Percentiles rank a stretch among this genome's conserved stretches.
Conservation (phyloP, 2,329 filamentous ascomycete species). For the Colletotrichum costaricense region DNA sequence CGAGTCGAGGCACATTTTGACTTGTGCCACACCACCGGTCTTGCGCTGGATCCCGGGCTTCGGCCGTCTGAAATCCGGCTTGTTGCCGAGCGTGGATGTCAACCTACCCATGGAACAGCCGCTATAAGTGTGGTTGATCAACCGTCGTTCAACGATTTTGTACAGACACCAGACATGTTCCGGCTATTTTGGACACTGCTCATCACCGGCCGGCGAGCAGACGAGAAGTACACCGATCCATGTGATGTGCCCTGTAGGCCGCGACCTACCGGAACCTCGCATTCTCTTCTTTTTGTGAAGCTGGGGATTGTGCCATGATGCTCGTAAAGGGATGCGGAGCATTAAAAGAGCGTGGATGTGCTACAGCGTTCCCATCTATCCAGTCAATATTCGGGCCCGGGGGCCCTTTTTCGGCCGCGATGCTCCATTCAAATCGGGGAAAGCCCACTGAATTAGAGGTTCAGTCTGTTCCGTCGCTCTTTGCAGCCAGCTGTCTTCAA, state of each 20-base stretch:
- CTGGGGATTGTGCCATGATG: constrained; percentile 20
- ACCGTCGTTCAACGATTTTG: not conserved
- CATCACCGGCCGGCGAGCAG: not conserved
- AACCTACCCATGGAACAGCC: not conserved
- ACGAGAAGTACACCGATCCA: not conserved
- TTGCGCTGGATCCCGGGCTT: not conserved
- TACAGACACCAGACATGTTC: not conserved
- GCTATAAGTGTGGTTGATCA: not conserved
- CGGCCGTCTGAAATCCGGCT: constrained; percentile 5
- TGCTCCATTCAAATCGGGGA: not conserved
- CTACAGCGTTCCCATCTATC: not conserved
- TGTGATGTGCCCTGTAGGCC: constrained; percentile 1
- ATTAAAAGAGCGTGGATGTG: not conserved
- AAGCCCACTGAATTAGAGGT: not conserved
- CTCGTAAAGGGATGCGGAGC: constrained; percentile 7
- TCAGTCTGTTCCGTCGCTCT: not conserved
- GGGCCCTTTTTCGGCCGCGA: not conserved
- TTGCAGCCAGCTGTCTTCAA: not conserved
- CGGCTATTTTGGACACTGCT: not conserved
- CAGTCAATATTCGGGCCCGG: not conserved
- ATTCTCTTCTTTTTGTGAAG: not conserved
- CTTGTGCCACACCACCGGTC: not conserved
- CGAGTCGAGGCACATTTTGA: not conserved
- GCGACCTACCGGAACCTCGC: not conserved
- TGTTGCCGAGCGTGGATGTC: constrained; percentile 1